A percentile compares a stretch with the other conserved stretches of the same genome.
Conservation (phyloP, 768 basidiomycete species). For the Trametes cubensis region DNA sequence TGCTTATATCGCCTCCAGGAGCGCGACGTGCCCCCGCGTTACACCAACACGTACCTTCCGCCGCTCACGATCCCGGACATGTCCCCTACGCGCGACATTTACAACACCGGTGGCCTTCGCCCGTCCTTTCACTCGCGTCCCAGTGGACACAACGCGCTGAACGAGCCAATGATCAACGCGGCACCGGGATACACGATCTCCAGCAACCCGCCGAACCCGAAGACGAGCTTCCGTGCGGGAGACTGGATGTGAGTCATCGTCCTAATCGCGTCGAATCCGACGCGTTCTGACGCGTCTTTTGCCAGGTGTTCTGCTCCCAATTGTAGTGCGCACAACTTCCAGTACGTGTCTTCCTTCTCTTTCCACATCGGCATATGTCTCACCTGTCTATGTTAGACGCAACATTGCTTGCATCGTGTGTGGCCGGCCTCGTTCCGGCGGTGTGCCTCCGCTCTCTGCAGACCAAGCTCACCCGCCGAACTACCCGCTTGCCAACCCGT, state of each 20-base stretch:
- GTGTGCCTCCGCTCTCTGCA: slow-evolving; percentile 12
- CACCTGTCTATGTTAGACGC: slow-evolving; percentile 53
- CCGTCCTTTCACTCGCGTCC: not conserved
- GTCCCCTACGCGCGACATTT: slow-evolving; percentile 7
- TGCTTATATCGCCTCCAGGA: not conserved
- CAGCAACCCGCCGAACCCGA: slow-evolving; percentile 38
- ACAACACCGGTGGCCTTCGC: not conserved
- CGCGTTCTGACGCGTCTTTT: slow-evolving; percentile 20
- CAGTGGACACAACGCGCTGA: not conserved
- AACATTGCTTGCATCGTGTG: slow-evolving; percentile 80
- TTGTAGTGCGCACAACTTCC: slow-evolving; percentile 85
- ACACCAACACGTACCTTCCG: slow-evolving; percentile 2
- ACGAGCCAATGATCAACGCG: not conserved
- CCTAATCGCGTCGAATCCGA: not conserved
- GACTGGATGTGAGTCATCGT: slow-evolving; percentile 38
- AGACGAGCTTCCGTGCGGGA: slow-evolving; percentile 35
- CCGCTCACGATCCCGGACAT: slow-evolving; percentile 8
- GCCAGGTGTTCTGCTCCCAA: slow-evolving; percentile 64
- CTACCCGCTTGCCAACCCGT: slow-evolving; percentile 35
- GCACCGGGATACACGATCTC: slow-evolving; percentile 30
- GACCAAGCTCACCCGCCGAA: slow-evolving; percentile 21
- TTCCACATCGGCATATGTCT: slow-evolving; percentile 52
- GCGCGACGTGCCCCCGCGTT: slow-evolving; percentile 8
- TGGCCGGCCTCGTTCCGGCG: slow-evolving; percentile 58
- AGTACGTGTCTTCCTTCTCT: slow-evolving; percentile 55